These are phyloP conservation scores for Plasmodium adleri DNA, from an alignment of 169 alveolate species.

Conservation along the genomic window DNA sequence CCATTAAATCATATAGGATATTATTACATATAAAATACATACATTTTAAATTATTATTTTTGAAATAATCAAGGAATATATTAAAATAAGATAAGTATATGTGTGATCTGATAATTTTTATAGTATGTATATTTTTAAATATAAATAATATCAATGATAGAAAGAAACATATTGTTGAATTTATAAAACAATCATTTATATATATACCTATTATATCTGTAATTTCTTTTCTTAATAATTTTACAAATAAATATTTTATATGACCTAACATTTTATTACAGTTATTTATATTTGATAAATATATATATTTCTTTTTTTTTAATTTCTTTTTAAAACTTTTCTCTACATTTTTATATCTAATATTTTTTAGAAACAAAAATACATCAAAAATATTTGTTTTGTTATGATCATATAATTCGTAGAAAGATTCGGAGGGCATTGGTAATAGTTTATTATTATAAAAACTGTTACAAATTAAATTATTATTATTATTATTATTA, in stretches of 20 bases:
- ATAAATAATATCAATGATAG: constrained; percentile 14
- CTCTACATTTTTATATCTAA: constrained; percentile 3
- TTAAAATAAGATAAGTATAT: constrained; percentile 21
- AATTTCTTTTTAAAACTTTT: constrained; percentile 41
- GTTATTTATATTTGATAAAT: constrained; percentile 48
- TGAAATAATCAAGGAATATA: constrained; percentile 15
- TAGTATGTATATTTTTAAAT: constrained; percentile 40
- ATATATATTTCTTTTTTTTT: constrained; percentile 20
- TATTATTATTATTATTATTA: too few species aligned
- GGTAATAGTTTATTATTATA: too few species aligned
- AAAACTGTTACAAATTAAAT: too few species aligned
- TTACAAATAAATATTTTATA: constrained; percentile 37
- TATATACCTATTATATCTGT: constrained; percentile 20
- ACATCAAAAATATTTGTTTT: constrained; percentile 31
- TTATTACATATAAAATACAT: constrained; percentile 31
- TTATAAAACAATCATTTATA: constrained; percentile 59
- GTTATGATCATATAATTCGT: constrained; percentile 13
- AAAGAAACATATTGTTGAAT: constrained; percentile 32
- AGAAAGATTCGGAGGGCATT: constrained; percentile 12
- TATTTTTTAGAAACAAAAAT: constrained; percentile 44
- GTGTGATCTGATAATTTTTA: constrained; percentile 36
- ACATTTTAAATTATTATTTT: constrained; percentile 10
- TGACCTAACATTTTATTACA: constrained; percentile 13
- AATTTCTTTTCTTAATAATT: constrained; percentile 20
- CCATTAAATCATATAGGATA: constrained; percentile 4